phyloP scores from a whole-genome alignment of 257 asterid species.

The Coffea canephora region DNA sequence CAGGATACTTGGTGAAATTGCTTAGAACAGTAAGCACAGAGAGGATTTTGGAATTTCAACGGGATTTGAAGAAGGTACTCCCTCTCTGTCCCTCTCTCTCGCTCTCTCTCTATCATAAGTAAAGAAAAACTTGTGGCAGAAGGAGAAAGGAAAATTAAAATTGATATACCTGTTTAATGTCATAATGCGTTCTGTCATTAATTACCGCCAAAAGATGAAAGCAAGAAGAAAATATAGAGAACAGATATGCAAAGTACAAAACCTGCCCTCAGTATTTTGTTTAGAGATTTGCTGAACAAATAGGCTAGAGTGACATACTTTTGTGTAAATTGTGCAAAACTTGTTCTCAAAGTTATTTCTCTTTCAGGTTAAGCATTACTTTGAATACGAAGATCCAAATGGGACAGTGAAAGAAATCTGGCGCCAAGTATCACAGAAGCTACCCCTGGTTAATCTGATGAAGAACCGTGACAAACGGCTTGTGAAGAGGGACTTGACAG shows the following conservation, averaged over 20 bases:
- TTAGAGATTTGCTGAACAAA: background rate
- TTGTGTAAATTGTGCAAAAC: background rate
- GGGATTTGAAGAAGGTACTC: constrained; percentile 68
- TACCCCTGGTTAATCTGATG: constrained; percentile 80
- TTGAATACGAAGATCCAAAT: constrained; percentile 80
- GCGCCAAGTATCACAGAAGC: constrained; percentile 82
- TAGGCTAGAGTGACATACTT: background rate
- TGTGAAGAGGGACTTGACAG: constrained; percentile 53
- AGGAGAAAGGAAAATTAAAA: background rate
- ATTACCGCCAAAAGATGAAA: background rate
- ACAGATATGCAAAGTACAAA: background rate
- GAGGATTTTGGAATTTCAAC: constrained; percentile 72
- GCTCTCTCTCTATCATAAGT: background rate
- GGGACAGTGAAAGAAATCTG: constrained; percentile 89
- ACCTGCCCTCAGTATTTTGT: background rate
- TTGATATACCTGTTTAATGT: no score
- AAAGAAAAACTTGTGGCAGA: background rate
- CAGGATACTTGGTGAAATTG: constrained; percentile 69
- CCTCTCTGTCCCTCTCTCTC: background rate
- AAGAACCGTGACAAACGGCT: constrained; percentile 79
- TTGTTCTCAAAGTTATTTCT: constrained; percentile 9
- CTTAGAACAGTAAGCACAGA: constrained; percentile 54
- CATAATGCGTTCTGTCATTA: background rate
- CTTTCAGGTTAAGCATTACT: constrained; percentile 74
- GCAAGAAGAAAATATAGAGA: background rate